Conservation (phyloP, 257 asterid genomes). For the Ophiorrhiza pumila region DNA sequence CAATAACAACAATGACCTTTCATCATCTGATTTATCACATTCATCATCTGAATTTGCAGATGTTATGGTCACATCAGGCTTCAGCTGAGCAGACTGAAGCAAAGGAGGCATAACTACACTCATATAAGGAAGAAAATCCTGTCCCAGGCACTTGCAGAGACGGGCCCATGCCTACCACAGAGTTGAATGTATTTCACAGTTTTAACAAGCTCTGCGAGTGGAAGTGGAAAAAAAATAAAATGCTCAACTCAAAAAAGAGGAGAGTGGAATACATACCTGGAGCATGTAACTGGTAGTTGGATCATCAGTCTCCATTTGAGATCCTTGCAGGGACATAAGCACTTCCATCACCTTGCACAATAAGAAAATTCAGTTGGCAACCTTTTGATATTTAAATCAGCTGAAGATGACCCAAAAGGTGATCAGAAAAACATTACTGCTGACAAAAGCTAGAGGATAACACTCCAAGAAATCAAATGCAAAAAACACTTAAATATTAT, state of each 20-base stretch:
- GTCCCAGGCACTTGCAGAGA: conserved; percentile 95
- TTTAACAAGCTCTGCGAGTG: neutral
- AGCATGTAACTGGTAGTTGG: conserved; percentile 96
- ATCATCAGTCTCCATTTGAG: conserved; percentile 88
- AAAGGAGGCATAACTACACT: conserved; percentile 90
- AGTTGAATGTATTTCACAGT: neutral
- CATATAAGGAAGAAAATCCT: conserved; percentile 96
- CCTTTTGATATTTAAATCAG: conserved; percentile 10
- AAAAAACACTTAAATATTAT: neutral
- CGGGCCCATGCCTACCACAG: conserved; percentile 87
- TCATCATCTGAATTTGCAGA: conserved; percentile 86
- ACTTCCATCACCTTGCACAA: conserved; percentile 82
- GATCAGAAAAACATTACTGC: neutral
- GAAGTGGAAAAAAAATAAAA: neutral
- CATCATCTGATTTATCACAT: conserved; percentile 80
- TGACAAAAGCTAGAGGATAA: neutral
- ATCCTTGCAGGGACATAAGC: conserved; percentile 89
- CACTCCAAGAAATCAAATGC: neutral
- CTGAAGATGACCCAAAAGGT: conserved; percentile 2
- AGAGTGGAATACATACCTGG: conserved; percentile 46
- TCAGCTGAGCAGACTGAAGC: conserved; percentile 89
- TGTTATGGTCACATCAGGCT: conserved; percentile 86
- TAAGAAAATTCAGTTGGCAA: conserved; percentile 9
- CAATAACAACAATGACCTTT: conserved; percentile 44
- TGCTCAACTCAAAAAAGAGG: neutral